Conservation (phyloP, 1,284 basidiomycete species). For the Malassezia cuniculi region DNA sequence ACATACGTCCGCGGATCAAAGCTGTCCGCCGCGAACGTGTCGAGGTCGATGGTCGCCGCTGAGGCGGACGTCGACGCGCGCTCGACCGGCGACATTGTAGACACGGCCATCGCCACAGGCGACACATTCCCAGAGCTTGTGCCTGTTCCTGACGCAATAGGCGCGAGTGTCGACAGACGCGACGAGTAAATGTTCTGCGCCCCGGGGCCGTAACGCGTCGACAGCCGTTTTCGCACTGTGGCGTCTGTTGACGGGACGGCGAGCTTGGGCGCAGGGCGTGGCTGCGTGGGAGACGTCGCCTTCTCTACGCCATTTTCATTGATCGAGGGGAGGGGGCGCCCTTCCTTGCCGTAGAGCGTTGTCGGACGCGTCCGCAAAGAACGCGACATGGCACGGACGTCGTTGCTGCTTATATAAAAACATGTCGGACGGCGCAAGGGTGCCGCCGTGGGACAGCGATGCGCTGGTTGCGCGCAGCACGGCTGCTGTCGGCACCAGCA, state of each 20-base stretch:
- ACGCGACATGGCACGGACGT: constrained; percentile 24
- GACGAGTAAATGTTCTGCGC: constrained; percentile 10
- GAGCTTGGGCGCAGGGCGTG: constrained; percentile 1
- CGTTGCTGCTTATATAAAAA: background rate
- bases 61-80: constrained; percentile 11
- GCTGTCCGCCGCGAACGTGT: constrained; percentile 24
- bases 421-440: background rate
- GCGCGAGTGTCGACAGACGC: constrained; percentile 4
- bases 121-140: constrained; percentile 3
- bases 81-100: background rate
- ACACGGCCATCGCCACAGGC: constrained; percentile 17
- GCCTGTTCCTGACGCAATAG: constrained; percentile 2
- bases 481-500: constrained; percentile 3
- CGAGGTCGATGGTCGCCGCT: constrained; percentile 23
- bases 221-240: constrained; percentile 41
- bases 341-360: constrained; percentile 36
- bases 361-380: constrained; percentile 39
- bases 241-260: constrained; percentile 14
- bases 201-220: constrained; percentile 39
- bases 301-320: constrained; percentile 5
- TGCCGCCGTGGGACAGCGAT: constrained; percentile 8
- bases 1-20: constrained; percentile 37
- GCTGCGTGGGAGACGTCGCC: constrained; percentile 1
- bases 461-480: constrained; percentile 10
- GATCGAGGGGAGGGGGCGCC: constrained; percentile 8